Evolutionary conservation across 345 rosid species (phyloP).

Genomic region (Carallia brachiata): DNA sequence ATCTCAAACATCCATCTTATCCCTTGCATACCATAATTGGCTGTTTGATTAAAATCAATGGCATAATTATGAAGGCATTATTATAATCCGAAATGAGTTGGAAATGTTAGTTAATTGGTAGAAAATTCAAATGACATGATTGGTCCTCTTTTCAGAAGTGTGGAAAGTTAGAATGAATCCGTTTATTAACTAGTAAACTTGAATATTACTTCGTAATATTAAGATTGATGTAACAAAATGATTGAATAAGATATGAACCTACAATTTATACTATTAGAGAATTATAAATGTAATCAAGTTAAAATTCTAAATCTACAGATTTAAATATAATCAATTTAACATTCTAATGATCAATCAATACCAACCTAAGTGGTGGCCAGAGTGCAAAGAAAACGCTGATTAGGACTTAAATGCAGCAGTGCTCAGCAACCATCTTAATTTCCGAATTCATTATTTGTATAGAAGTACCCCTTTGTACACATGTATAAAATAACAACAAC

Average conservation of each 20-base stretch:
- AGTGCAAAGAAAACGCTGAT: background rate
- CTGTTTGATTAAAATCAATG: background rate
- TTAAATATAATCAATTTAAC: too few species aligned
- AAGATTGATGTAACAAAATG: too few species aligned
- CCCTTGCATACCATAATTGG: background rate
- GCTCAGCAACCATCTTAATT: background rate
- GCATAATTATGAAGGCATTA: background rate
- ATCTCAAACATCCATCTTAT: background rate
- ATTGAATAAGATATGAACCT: background rate
- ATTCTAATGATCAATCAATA: too few species aligned
- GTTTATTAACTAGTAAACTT: background rate
- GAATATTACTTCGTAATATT: background rate
- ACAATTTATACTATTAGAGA: background rate
- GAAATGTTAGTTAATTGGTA: background rate
- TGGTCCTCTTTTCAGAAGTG: background rate
- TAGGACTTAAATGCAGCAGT: background rate
- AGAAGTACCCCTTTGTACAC: constrained; percentile 1
- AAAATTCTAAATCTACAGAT: too few species aligned
- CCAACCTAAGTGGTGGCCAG: background rate
- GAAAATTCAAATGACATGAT: background rate
- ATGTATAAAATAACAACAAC: background rate
- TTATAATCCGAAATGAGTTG: background rate
- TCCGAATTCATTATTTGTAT: background rate
- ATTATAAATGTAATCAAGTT: too few species aligned
- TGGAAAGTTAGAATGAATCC: background rate